A percentile compares a stretch with the other conserved stretches of the same genome.
phyloP scores from a whole-genome alignment of 352 stramenopile species.

The Phytophthora sansomeana region DNA sequence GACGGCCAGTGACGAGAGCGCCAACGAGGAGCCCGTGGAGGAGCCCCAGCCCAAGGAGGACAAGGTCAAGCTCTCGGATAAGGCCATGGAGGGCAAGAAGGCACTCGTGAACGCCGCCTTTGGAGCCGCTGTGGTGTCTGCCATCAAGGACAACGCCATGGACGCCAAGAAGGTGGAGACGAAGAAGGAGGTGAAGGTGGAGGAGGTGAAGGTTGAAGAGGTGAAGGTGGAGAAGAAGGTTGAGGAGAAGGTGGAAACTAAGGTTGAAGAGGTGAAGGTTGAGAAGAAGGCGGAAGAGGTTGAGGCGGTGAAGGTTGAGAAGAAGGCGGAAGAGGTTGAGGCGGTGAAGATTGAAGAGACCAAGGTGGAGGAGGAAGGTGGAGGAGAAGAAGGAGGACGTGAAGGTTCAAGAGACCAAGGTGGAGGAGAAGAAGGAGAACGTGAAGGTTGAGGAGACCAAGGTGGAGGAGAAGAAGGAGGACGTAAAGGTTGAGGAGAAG shows the following conservation, averaged over 20 bases:
- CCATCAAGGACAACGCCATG: constrained; percentile 42
- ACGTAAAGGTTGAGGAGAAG: constrained; percentile 18
- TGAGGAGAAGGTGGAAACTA: no score
- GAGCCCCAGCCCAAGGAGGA: constrained; percentile 25
- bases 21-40: constrained; percentile 30
- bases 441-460: constrained; percentile 13
- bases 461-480: constrained; percentile 11
- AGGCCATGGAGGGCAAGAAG: constrained; percentile 40
- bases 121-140: constrained; percentile 34
- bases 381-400: constrained; percentile 13
- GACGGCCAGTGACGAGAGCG: constrained; percentile 36
- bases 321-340: constrained; percentile 6
- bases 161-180: constrained; percentile 25
- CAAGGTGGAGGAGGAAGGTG: constrained; percentile 23
- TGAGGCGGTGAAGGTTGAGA: constrained; percentile 3
- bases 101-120: constrained; percentile 38
- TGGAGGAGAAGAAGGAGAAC: constrained; percentile 12
- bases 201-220: no score
- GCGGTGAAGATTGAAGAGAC: constrained; percentile 13
- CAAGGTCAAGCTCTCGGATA: constrained; percentile 26
- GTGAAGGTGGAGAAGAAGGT: constrained; percentile 10
- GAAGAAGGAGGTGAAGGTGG: constrained; percentile 16
- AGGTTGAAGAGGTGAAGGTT: no score
- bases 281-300: constrained; percentile 1
- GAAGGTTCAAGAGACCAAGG: constrained; percentile 22